phyloP scores from a whole-genome alignment of 805 yeast genomes.

The Soucietia sequanensis region DNA sequence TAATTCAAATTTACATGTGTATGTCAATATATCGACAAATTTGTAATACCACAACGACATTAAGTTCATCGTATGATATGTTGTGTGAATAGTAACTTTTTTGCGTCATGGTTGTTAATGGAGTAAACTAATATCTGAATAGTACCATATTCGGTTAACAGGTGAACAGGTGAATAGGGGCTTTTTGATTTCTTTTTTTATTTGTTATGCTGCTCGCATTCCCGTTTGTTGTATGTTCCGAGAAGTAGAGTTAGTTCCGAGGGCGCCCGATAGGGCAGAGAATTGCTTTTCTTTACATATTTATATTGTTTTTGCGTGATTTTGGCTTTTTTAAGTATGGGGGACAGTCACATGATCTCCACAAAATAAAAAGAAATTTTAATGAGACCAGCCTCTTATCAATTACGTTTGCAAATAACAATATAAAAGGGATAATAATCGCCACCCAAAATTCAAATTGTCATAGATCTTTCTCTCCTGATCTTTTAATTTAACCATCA shows the following conservation, averaged over 20 bases:
- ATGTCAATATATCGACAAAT: no score
- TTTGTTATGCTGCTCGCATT: no score
- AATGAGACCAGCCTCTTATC: slow-evolving; percentile 3
- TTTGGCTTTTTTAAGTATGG: not conserved
- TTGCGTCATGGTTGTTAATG: no score
- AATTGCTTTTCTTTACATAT: not conserved
- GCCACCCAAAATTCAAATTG: slow-evolving; percentile 12
- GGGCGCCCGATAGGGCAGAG: not conserved
- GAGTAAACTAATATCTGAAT: no score
- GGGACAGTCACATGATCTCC: not conserved
- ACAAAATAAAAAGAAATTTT: not conserved
- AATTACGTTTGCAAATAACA: slow-evolving; percentile 1
- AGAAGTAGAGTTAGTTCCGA: not conserved
- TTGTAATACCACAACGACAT: no score
- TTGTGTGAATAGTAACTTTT: no score
- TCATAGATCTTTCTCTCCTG: not conserved
- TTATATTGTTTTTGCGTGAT: not conserved
- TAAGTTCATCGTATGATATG: no score
- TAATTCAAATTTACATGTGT: no score
- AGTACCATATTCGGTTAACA: not conserved
- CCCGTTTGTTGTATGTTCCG: not conserved
- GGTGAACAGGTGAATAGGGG: not conserved
- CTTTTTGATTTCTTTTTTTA: not conserved
- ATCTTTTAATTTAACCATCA: slow-evolving; percentile 5
- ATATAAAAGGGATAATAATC: slow-evolving; percentile 17